A percentile compares a stretch with the other conserved stretches of the same genome.
Conservation (phyloP, 2,329 filamentous ascomycete species). For the Aspergillus terreus region DNA sequence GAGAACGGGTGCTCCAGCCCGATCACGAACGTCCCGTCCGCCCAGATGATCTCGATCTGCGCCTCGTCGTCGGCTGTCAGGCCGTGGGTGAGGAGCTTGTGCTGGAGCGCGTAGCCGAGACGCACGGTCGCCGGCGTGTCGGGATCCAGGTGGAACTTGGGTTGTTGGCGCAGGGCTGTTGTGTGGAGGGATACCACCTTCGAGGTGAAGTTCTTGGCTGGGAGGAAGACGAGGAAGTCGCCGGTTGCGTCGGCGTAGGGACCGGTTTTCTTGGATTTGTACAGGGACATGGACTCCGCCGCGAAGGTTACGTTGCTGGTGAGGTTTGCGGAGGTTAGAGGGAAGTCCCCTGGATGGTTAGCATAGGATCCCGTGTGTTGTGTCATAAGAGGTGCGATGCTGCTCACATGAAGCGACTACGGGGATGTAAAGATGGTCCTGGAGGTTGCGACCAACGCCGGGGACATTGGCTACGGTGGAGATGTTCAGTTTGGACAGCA, state of each 20-base stretch:
- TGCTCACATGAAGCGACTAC: slow-evolving; percentile 6
- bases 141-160: neutral
- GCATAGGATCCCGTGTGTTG: neutral
- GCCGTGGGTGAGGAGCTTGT: neutral
- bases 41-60: slow-evolving; percentile 7
- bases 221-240: slow-evolving; percentile 6
- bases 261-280: slow-evolving; percentile 1
- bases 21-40: slow-evolving; percentile 6
- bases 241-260: slow-evolving; percentile 9
- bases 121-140: neutral
- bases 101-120: slow-evolving; percentile 4
- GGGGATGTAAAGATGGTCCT: slow-evolving; percentile 6
- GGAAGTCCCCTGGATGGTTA: slow-evolving; percentile 4
- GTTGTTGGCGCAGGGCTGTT: neutral
- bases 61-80: slow-evolving; percentile 2
- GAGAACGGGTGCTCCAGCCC: slow-evolving; percentile 5
- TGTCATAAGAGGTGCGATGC: neutral
- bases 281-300: neutral
- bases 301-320: slow-evolving; percentile 7
- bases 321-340: slow-evolving; percentile 5
- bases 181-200: neutral
- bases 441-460: slow-evolving; percentile 4
- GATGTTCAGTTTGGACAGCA: slow-evolving; percentile 1
- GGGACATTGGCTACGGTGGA: slow-evolving; percentile 1
- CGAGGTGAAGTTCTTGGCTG: slow-evolving; percentile 1